Base-by-base conservation (phyloP, 2,329 filamentous ascomycete genomes). In the Penicillium sp. region DNA sequence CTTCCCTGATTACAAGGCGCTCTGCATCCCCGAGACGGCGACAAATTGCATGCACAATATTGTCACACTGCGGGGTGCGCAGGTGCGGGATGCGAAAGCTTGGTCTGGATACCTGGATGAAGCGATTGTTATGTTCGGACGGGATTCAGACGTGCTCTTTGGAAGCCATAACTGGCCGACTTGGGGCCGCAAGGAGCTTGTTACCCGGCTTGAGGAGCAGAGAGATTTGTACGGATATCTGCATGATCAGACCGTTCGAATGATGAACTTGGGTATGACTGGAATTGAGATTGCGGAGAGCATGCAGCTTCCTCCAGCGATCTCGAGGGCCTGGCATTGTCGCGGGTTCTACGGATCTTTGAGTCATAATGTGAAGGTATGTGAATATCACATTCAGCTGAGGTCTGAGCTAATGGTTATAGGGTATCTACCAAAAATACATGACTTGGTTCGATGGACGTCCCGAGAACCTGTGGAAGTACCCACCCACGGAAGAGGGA, bases 31-130 rank as follows among this genome's bases (percentile, higher is more conserved):
- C 0, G 77, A 79, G 59, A 69, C 63, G 29, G 73, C 75, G 3
- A 78, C 74, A 1, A 71, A 79, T 52, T 68, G 61, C 14, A 59
- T 79, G 55, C 77, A 79, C 60, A 79, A 79, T 57, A 73, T 79
- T 55, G 58, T 72, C 6, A 79, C 77, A 0, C 66, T 78, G 14
- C 71, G 77, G 1, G 78, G 77, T 2, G 76, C 76, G 3, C 61
- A 64, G 5, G 77, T 79, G 3, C 67, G 77, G 11, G 77, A 80
- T 59, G 69, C 77, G 1, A 70, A 74, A 24, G 67, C 65, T 1
- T 80, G 76, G 77, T 69, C 73, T 3, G 58, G 63, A 16, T 76
- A 77, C 46, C 58, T 79, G 9, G 73, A 75, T 63, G 79, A 55
- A 75, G 63, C 73, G 5, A 66, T 77, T 21, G 65, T 64, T 13